Conservation (phyloP, 2,329 filamentous ascomycete species). For the Phaeosphaeria sp. region DNA sequence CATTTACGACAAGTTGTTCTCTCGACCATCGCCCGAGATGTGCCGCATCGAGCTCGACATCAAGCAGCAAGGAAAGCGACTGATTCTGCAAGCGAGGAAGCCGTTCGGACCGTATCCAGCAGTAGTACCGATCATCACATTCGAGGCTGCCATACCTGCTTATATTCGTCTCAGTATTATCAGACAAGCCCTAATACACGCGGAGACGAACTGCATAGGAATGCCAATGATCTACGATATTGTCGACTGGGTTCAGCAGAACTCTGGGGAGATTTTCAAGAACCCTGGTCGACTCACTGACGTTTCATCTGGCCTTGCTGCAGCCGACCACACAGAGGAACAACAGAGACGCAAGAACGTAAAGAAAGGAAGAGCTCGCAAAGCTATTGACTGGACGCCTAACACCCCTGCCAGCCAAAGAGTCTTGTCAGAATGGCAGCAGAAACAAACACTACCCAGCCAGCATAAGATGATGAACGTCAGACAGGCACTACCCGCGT, state of each 20-base stretch:
- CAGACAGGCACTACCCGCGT: constrained; percentile 81
- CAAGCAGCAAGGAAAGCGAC: constrained; percentile 52
- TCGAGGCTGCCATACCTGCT: constrained; percentile 75
- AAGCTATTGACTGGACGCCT: constrained; percentile 68
- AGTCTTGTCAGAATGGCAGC: constrained; percentile 69
- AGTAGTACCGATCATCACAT: constrained; percentile 70
- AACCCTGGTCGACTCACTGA: constrained; percentile 83
- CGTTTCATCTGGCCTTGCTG: constrained; percentile 75
- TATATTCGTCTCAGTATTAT: constrained; percentile 93
- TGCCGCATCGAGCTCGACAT: constrained; percentile 74
- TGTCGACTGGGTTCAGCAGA: constrained; percentile 88
- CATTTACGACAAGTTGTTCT: constrained; percentile 74
- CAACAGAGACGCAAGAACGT: constrained; percentile 19
- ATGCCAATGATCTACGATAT: constrained; percentile 92
- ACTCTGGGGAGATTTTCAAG: constrained; percentile 81
- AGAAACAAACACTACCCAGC: constrained; percentile 67
- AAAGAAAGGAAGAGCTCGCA: constrained; percentile 42
- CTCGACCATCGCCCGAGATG: constrained; percentile 63
- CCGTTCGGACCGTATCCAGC: constrained; percentile 74
- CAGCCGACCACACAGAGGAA: constrained; percentile 51
- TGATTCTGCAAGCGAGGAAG: constrained; percentile 70
- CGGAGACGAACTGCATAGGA: constrained; percentile 73
- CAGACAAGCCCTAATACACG: constrained; percentile 75
- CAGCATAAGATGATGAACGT: constrained; percentile 78
- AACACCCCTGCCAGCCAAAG: constrained; percentile 65